Base-by-base conservation (phyloP, 129 eudicot genomes). In the Gnaphalium uliginosum region DNA sequence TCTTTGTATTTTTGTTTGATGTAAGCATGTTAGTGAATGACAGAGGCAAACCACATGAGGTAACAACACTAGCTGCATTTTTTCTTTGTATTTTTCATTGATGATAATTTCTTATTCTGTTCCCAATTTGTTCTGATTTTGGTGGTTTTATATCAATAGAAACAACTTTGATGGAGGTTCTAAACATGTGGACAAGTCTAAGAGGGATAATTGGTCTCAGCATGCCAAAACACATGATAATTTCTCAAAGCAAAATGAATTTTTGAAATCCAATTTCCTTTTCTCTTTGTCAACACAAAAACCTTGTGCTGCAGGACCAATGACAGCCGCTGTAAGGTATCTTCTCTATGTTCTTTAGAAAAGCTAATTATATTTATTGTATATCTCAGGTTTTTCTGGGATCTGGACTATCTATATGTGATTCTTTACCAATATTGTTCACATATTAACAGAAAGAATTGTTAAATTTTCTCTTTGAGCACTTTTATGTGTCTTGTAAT, bases 201-300 rank as follows among this genome's bases (percentile, higher is more conserved):
- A 78, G 17, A 90, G 68, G 86, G 80, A 70, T 69, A 91, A 91
- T 71, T 94, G 87, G 99, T 71, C 80, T 21, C 85, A 91, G 50
- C 99, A 94, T 85, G 89, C 68, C 69, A 74, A 74, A 37, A 75
- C 84, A 75, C 97, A 87, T 76, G 72, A 86, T 69, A 84, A 84
- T 67, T 87, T 93, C 81, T 73, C 76, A 57, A 83, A 74, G 58
- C 96, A 88, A 79, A 83, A 87, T 35, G 83, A 82, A 73, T 85
- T 82, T 72, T 79, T 93, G 81, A 85, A 76, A 30, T 79, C 97
- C 21, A 89, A 78, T 74, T 83, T 94, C 33, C 92, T 94, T 35
- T 87, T 67, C 76, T 91, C 99, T 5, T 60, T 94, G 78, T 30
- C 92, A 15, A 74, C 85, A 30, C 99, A 91, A 78, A 94, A 84